Base-by-base conservation (phyloP, 805 yeast species). In the Helenozyma rhizophorensis region DNA sequence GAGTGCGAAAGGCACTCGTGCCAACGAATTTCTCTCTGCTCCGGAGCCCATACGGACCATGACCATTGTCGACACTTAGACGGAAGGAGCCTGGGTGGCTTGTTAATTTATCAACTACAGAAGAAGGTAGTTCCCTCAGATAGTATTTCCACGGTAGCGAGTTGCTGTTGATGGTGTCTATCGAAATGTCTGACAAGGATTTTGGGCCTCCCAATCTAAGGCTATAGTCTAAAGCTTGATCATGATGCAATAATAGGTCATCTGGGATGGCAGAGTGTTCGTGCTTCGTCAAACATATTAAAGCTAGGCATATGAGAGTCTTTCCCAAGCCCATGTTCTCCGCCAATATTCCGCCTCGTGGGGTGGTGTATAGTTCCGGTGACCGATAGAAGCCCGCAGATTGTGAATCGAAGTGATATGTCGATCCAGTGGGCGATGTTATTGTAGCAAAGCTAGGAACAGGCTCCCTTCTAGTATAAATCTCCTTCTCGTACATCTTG, bases 321-420 rank as follows among this genome's bases (percentile, higher is more conserved):
- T 78, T 78, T 0, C 84, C 84, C 24, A 77, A 56, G 1, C 84
- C 84, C 83, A 78, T 78, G 65, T 76, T 77, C 37, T 78, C 84
- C 1, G 83, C 83, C 11, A 78, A 51, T 4, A 78, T 74, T 0
- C 83, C 84, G 13, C 83, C 83, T 42, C 72, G 58, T 0, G 83
- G 78, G 2, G 76, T 58, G 10, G 45, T 45, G 42, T 65, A 76
- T 3, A 53, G 47, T 14, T 63, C 70, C 0, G 83, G 76, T 3
- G 48, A 37, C 1, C 17, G 14, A 14, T 46, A 51, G 19, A 75
- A 55, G 3, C 42, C 40, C 21, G 60, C 42, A 0, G 43, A 45
- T 4, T 47, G 40, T 0, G 63, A 33, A 46, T 78, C 70, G 33
- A 68, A 51, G 39, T 62, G 68, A 45, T 62, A 58, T 2, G 43